Base-by-base conservation (phyloP, 2,329 filamentous ascomycete genomes). In the Cadophora malorum region DNA sequence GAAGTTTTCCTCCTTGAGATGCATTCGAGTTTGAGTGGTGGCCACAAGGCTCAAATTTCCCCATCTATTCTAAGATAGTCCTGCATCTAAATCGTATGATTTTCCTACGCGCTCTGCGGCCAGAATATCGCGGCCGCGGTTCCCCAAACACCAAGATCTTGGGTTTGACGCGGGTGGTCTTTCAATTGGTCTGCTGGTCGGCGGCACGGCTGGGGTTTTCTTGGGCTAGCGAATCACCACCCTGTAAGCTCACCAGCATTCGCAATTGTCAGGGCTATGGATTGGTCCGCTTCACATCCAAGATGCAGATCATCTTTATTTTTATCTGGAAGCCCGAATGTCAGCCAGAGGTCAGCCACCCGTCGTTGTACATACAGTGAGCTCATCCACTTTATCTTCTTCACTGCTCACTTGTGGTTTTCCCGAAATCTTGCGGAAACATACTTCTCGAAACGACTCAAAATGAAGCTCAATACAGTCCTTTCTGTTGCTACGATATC, bases 131-230 rank as follows among this genome's bases (percentile, higher is more conserved):
- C 55, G 33, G 55, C 55, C 55, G 33, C 56, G 56, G 33, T 41
- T 59, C 56, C n/a, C 33, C 56, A 59, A 59, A 59, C 21, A 45
- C 56, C 56, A 59, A 59, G 56, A 23, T 59, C 56, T 59, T 59
- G 35, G 56, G 6, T 45, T 38, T 59, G 33, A 38, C 33, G 35
- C 56, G 33, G 56, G 10, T 25, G 21, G 21, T 28, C 14, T 3
- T 25, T 8, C 14, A 21, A 59, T 59, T 59, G 56, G 56, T 19
- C 56, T 59, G 33, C 21, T 59, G n/a, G 33, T 58, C 33, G 19
- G 33, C 55, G 55, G 33, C 55, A 58, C 21, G 35, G 21, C 21
- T 59, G 21, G 56, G 56, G 35, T 41, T 59, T 25, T n/a, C 3
- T 21, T 59, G 56, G 35, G 56, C 56, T 28, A 21, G 33, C 56